phyloP scores from a whole-genome alignment of 306 rosid species.

The Cucurbita ficifolia region DNA sequence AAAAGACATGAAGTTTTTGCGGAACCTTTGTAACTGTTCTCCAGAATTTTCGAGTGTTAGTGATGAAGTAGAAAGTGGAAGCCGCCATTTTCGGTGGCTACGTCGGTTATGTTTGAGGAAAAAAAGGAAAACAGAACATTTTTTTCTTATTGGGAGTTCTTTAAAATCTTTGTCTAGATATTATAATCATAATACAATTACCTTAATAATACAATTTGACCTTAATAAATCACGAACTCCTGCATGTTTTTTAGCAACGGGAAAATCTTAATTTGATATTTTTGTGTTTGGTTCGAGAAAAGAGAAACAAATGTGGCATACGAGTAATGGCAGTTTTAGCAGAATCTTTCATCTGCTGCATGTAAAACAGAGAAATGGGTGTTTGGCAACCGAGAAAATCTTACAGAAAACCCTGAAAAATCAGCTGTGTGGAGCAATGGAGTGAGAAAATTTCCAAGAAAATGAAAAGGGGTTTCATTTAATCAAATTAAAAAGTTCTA shows the following conservation, averaged over 20 bases:
- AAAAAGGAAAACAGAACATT: background rate
- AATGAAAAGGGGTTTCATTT: slow-evolving; percentile 1
- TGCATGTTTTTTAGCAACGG: background rate
- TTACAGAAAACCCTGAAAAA: background rate
- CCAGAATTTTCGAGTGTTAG: background rate
- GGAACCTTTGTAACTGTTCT: background rate
- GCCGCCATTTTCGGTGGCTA: background rate
- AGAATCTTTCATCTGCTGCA: background rate
- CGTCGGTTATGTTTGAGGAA: background rate
- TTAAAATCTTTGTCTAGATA: background rate
- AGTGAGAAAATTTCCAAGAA: background rate
- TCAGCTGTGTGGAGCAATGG: background rate
- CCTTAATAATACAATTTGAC: too few relatives aligned
- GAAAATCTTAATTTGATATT: background rate
- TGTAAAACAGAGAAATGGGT: background rate
- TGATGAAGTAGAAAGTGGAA: background rate
- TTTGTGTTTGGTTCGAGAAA: background rate
- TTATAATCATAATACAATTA: background rate
- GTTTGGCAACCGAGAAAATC: background rate
- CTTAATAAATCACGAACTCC: background rate
- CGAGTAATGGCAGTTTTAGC: too few relatives aligned
- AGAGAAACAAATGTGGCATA: too few relatives aligned
- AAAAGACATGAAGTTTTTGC: background rate
- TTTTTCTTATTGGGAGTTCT: background rate
- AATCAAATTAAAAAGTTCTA: background rate